Evolutionary conservation across 768 basidiomycete species (phyloP), one percentile per base, ranked within the genome.

Genomic region (Boletus bicolor): DNA sequence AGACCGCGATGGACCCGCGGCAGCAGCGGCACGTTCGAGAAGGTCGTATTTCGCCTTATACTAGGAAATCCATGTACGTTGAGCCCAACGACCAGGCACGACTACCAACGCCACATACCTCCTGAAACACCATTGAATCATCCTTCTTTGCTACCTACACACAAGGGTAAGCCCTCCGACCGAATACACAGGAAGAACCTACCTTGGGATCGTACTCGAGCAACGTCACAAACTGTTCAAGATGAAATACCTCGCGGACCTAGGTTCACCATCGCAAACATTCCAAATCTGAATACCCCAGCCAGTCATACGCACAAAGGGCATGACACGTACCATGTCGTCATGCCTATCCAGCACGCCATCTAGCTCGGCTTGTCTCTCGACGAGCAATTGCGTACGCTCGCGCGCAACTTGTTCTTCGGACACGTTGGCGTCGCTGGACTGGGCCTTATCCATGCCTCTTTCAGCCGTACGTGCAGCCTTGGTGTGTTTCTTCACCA

Each of bases 181-280:
- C 24, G 34, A 34, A 44, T 9, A 19, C 8, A 39, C 28, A 7
- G 10, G 8, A 21, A 42, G 12, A 34, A 30, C 82, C 37, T 58
- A 89, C 89, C 71, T 76, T 70, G 9, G 93, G 94, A 70, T 95
- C 81, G 68, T 85, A 98, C 19, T 77, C 78, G 36, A 93, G 72
- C 75, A 96, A 77, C 26, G 81, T 84, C 3, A 84, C 81, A 67
- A 89, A 95, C 55, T 86, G 77, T 60, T 94, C 87, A 72, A 96
- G 78, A 66, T 98, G 94, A 71, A 95, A 98, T 55, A 83, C 77
- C 71, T 98, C 92, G 56, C 94, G 83, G 46, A 96, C 79, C 87
- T 93, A 57, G 41, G 21, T 42, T 14, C 55, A 45, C 26, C 17
- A 7, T 12, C 32, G 48, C 30, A 55, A 45, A 41, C 51, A 38